Evolutionary conservation across 1,284 basidiomycete species (phyloP), one percentile per base, ranked within the genome.

Genomic region (Cutaneotrichosporon sp.): DNA sequence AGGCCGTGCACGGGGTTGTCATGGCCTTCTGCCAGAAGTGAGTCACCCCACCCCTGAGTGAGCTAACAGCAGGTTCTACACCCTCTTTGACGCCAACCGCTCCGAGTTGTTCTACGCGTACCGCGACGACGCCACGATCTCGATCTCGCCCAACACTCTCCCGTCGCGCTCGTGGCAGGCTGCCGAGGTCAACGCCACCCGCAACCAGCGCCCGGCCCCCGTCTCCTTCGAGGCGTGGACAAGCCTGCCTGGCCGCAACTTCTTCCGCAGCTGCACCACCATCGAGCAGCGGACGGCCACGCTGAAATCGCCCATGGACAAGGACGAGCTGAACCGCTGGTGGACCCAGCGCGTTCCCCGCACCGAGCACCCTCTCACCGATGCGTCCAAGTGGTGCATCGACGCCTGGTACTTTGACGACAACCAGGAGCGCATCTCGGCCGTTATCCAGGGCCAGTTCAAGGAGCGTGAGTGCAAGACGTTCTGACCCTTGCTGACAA

Each of bases 381-480:
- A 83, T 6, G 83, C 89, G 0, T 87, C 88, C 70, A 93, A 91
- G 76, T 98, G 97, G 77, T 87, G 87, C 65, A 85, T 97, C 38
- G 95, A 99, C 75, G 87, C 90, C 0, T 95, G 92, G 85, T 88
- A 87, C 5, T 84, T 90, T 49, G 84, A 82, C 58, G 80, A 75
- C 14, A 79, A 78, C 6, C 78, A 81, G 42, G 81, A 82, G 7
- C 77, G 83, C 55, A 80, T 99, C 55, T 87, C 95, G 71, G 84
- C 95, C 66, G 87, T 86, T 58, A 84, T 98, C 33, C 93, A 98
- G 75, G 95, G 95, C 8, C 89, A 98, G 76, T 97, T 95, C 74
- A 84, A 84, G 54, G 95, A 99, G 84, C 82, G 93, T 93, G 72
- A 70, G 87, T 82, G 16, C 27, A 27, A 3, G 50, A 22, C 51